phyloP scores from a whole-genome alignment of 164 flowering plant species.

The Aristolochia californica region DNA sequence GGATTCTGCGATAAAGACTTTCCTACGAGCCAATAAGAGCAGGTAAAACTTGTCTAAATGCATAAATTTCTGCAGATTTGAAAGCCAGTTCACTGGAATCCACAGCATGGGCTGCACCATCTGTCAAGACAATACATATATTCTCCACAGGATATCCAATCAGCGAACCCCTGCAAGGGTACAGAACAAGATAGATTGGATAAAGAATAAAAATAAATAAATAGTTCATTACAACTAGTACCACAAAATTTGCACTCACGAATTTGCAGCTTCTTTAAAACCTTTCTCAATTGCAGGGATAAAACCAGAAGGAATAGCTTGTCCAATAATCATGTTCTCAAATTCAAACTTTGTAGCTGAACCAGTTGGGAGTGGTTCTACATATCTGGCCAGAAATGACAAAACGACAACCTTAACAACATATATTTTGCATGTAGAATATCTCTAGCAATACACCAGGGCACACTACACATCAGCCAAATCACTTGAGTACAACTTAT shows the following conservation, averaged over 20 bases:
- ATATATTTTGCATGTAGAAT: neutral
- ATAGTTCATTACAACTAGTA: neutral
- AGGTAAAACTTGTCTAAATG: slow-evolving; percentile 97
- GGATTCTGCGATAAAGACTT: too few relatives aligned
- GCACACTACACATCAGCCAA: neutral
- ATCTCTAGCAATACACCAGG: neutral
- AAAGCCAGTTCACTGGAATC: slow-evolving; percentile 99
- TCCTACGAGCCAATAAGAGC: too few relatives aligned
- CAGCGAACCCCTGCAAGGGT: slow-evolving; percentile 66
- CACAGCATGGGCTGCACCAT: slow-evolving; percentile 97
- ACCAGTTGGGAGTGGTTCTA: slow-evolving; percentile 80
- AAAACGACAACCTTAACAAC: neutral
- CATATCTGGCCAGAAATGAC: slow-evolving; percentile 37
- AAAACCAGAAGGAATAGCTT: slow-evolving; percentile 81
- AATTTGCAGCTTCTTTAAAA: slow-evolving; percentile 90
- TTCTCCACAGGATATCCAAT: slow-evolving; percentile 97
- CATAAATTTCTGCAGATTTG: slow-evolving; percentile 89
- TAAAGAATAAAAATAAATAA: neutral
- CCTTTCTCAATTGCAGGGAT: slow-evolving; percentile 98
- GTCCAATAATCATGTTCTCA: slow-evolving; percentile 88
- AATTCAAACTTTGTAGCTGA: slow-evolving; percentile 87
- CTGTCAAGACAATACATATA: slow-evolving; percentile 68
- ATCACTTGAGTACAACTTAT: too few relatives aligned
- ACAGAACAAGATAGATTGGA: neutral
- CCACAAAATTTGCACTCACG: slow-evolving; percentile 43